phyloP scores from a whole-genome alignment of 2,329 filamentous ascomycete species.

The Zymoseptoria tritici region DNA sequence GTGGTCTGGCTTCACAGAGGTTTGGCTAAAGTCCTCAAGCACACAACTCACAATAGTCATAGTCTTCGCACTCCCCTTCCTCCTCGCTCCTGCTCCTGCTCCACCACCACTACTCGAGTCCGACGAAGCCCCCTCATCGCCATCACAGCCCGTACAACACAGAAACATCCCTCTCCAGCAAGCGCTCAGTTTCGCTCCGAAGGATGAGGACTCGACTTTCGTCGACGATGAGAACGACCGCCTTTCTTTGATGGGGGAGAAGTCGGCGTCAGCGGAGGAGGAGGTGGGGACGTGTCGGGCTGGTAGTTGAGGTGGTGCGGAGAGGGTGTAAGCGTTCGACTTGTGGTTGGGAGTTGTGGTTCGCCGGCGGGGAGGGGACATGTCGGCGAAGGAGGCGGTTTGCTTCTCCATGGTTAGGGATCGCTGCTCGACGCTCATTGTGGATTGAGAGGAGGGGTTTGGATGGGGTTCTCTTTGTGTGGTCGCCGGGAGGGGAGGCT shows the following conservation, averaged over 20 bases:
- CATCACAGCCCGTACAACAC: constrained; percentile 1
- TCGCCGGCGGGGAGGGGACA: not conserved
- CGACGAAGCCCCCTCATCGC: not conserved
- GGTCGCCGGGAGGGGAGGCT: not conserved
- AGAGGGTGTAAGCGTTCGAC: not conserved
- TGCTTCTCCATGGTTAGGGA: not conserved
- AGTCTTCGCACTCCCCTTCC: not conserved
- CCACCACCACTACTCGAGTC: not conserved
- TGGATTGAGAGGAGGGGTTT: not conserved
- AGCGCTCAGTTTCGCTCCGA: not conserved
- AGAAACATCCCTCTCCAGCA: not conserved
- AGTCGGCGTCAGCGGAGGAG: not conserved
- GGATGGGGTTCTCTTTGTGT: not conserved
- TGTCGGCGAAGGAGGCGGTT: not conserved
- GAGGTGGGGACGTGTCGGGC: not conserved
- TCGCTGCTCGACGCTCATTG: not conserved
- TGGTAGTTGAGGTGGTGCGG: not conserved
- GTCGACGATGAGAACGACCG: not conserved
- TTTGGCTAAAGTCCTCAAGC: too few relatives aligned
- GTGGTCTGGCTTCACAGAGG: too few relatives aligned
- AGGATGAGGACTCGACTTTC: not conserved
- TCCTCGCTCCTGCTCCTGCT: not conserved
- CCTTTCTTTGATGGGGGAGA: not conserved
- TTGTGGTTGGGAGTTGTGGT: not conserved
- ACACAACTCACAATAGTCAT: not conserved